Evolutionary conservation across 805 yeast genomes (phyloP).

Genomic region (Ogataea nakhonphanomensis): DNA sequence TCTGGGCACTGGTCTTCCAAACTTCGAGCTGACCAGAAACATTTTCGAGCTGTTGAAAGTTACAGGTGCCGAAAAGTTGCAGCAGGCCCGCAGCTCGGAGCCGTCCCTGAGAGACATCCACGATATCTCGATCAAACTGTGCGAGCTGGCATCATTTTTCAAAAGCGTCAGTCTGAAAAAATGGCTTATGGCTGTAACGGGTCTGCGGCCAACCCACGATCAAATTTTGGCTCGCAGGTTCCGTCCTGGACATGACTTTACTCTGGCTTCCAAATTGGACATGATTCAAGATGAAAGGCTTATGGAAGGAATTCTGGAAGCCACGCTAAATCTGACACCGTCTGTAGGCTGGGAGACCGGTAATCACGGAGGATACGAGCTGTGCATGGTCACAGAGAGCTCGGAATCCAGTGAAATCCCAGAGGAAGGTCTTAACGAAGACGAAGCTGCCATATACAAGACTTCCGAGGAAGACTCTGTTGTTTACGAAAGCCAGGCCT

Average conservation of each 20-base stretch:
- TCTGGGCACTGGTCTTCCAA: slow-evolving; percentile 48
- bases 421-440: slow-evolving; percentile 35
- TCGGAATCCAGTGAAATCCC: slow-evolving; percentile 40
- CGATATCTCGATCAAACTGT: slow-evolving; percentile 36
- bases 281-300: slow-evolving; percentile 29
- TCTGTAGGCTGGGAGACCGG: slow-evolving; percentile 80
- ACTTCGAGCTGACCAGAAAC: slow-evolving; percentile 38
- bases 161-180: slow-evolving; percentile 60
- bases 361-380: slow-evolving; percentile 92
- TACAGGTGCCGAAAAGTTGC: neutral
- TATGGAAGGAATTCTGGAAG: slow-evolving; percentile 62
- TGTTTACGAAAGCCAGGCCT: slow-evolving; percentile 72
- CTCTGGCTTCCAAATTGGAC: slow-evolving; percentile 66
- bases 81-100: slow-evolving; percentile 12
- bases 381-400: slow-evolving; percentile 69
- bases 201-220: slow-evolving; percentile 57
- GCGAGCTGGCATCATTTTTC: slow-evolving; percentile 56
- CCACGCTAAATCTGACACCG: slow-evolving; percentile 80
- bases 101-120: slow-evolving; percentile 15
- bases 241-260: slow-evolving; percentile 93
- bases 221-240: slow-evolving; percentile 78
- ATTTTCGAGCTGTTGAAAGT: slow-evolving; percentile 11
- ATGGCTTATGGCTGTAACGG: slow-evolving; percentile 65
- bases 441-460: slow-evolving; percentile 84
- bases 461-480: slow-evolving; percentile 71